A percentile compares a stretch with the other conserved stretches of the same genome.
Evolutionary conservation across 495 filamentous ascomycete species (phyloP).

Genomic region (Neohortaea acidophila): DNA sequence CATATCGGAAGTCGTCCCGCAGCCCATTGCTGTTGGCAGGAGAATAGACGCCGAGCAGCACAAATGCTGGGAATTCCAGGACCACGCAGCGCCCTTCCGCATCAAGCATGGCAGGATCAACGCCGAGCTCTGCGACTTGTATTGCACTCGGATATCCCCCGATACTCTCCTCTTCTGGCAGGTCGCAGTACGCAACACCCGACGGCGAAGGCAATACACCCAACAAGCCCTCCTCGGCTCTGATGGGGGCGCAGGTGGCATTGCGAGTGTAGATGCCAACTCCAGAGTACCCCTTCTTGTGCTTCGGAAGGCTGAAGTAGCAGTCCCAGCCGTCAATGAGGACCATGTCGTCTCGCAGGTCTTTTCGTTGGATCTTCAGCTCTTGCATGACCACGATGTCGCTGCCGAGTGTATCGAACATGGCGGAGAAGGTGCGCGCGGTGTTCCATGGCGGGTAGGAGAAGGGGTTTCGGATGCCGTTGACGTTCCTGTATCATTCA

Average conservation of each 20-base stretch:
- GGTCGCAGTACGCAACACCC: conserved; percentile 54
- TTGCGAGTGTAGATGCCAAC: conserved; percentile 93
- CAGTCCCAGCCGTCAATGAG: conserved; percentile 92
- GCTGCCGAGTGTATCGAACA: conserved; percentile 88
- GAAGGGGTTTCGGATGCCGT: conserved; percentile 94
- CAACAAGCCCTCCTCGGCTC: conserved; percentile 84
- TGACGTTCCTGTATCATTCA: conserved; percentile 62
- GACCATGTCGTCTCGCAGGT: conserved; percentile 91
- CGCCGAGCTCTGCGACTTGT: conserved; percentile 43
- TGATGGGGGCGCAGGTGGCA: conserved; percentile 70
- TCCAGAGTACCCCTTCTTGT: conserved; percentile 97
- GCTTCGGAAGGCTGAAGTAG: conserved; percentile 78
- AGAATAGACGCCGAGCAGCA: conserved; percentile 78
- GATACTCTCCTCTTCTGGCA: conserved; percentile 65
- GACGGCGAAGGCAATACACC: conserved; percentile 70
- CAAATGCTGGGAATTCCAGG: conserved; percentile 91
- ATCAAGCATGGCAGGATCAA: conserved; percentile 62
- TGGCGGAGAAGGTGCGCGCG: conserved; percentile 74
- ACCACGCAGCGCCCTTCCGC: conserved; percentile 84
- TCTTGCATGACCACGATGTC: conserved; percentile 95
- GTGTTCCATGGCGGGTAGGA: conserved; percentile 89
- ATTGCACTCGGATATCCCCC: conserved; percentile 69
- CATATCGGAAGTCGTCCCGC: conserved; percentile 68
- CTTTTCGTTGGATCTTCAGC: conserved; percentile 89
- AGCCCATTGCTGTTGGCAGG: conserved; percentile 76